Evolutionary conservation across 164 flowering plant genomes (phyloP).

Genomic region (Echeveria elegans): DNA sequence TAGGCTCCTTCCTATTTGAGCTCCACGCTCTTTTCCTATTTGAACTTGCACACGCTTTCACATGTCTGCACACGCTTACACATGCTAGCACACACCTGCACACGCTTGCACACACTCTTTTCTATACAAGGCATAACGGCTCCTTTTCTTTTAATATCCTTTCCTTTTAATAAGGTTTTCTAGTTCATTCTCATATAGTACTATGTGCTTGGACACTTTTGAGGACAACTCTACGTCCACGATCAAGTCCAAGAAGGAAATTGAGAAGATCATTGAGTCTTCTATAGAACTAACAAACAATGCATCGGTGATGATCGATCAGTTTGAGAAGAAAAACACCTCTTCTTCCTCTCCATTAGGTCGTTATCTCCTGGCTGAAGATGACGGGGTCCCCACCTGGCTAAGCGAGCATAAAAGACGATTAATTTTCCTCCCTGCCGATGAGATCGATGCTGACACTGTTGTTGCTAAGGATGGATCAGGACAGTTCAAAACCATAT

Average conservation of each 20-base stretch:
- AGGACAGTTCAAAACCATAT: conserved; percentile 49
- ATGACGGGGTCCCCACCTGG: conserved; percentile 20
- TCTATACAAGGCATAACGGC: no score
- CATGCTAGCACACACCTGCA: no score
- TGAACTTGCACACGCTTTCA: no score
- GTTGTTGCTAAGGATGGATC: conserved; percentile 72
- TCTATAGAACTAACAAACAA: conserved; percentile 1
- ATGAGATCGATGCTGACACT: conserved; percentile 19
- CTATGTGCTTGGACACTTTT: neutral
- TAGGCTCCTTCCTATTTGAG: no score
- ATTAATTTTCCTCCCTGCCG: conserved; percentile 13
- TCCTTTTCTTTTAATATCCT: no score
- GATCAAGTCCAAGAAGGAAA: neutral
- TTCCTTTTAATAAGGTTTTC: no score
- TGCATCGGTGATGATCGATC: neutral
- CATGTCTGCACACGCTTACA: no score
- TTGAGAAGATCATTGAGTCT: neutral
- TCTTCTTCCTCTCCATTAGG: neutral
- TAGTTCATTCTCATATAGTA: neutral
- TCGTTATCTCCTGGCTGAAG: conserved; percentile 12
- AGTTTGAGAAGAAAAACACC: neutral
- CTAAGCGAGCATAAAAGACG: neutral
- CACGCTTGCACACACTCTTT: no score
- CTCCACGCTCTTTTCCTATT: no score
- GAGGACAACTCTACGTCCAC: neutral